These are phyloP conservation scores for Trichoderma breve DNA, from an alignment of 2,329 filamentous ascomycete genomes.

Conservation along the genomic window DNA sequence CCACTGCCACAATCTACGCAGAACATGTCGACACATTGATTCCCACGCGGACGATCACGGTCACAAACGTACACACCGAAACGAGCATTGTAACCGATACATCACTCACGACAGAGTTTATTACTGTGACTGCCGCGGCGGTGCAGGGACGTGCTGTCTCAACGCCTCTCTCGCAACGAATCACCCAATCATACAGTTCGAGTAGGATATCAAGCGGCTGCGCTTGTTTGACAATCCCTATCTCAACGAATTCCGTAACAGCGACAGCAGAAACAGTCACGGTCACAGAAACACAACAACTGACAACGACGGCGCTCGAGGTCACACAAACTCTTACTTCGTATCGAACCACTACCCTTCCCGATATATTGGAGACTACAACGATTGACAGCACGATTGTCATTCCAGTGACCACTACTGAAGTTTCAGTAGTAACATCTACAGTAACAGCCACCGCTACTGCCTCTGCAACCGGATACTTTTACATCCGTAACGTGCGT, in stretches of 20 bases:
- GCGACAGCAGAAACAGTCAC: neutral
- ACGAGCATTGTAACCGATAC: neutral
- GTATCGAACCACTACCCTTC: neutral
- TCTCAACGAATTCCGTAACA: neutral
- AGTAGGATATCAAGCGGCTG: slow-evolving; percentile 1
- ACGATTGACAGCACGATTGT: neutral
- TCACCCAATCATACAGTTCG: neutral
- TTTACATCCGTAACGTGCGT: neutral
- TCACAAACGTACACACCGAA: slow-evolving; percentile 4
- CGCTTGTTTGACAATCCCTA: neutral
- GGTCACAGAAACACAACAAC: neutral
- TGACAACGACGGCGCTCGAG: neutral
- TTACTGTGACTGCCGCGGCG: neutral
- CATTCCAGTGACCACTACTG: neutral
- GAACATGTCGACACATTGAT: neutral
- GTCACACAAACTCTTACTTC: neutral
- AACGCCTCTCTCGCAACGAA: neutral
- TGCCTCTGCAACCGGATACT: neutral
- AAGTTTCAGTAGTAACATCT: neutral
- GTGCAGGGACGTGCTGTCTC: neutral
- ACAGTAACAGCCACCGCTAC: neutral
- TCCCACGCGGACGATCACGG: neutral
- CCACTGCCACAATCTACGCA: neutral
- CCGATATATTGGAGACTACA: neutral
- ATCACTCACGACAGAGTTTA: neutral